Evolutionary conservation across 495 filamentous ascomycete species (phyloP), one percentile per base, ranked within the genome.

Genomic region (Penicillium soppii): DNA sequence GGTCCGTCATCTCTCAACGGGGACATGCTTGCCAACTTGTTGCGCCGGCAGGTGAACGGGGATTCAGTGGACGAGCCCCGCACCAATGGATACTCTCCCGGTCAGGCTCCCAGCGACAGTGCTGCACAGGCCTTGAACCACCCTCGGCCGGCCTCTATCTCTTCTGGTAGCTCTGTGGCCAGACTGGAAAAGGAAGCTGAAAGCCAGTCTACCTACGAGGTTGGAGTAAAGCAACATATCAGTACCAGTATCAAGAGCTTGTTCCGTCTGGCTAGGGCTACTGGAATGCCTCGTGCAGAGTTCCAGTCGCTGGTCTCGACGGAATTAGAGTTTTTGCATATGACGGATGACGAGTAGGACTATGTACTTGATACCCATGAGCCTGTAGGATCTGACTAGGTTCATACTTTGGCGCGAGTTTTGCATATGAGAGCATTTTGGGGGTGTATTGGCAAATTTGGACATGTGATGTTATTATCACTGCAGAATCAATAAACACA

Each of bases 141-240:
- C 43, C 76, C 75, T 15, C 66, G 71, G 16, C 72, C 75, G 8
- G 69, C 68, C 7, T 73, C 75, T 12, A 75, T 77, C 12, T 82
- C 81, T 44, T 82, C 80, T 10, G 71, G 71, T 37, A 82, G 80
- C 29, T 82, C 80, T 0, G 68, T 92, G 13, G 82, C 84, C 5
- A 84, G 75, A 53, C 65, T 91, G 33, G 90, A 89, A 58, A 77
- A 81, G 23, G 76, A 75, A 19, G 87, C 85, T 3, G 79, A 79
- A 43, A 81, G 68, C 40, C 82, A 83, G 50, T 83, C 83, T 16
- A 79, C 83, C 43, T 85, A 77, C 46, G 91, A 96, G 62, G 75
- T 88, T 12, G 91, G 86, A 3, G 83, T 97, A 17, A 89, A 90
- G 67, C 90, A 95, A 67, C 94, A 97, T 68, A 86, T 98, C 21